These are phyloP conservation scores for Tausonia pullulans DNA, from an alignment of 1,284 basidiomycete genomes.

Conservation along the genomic window DNA sequence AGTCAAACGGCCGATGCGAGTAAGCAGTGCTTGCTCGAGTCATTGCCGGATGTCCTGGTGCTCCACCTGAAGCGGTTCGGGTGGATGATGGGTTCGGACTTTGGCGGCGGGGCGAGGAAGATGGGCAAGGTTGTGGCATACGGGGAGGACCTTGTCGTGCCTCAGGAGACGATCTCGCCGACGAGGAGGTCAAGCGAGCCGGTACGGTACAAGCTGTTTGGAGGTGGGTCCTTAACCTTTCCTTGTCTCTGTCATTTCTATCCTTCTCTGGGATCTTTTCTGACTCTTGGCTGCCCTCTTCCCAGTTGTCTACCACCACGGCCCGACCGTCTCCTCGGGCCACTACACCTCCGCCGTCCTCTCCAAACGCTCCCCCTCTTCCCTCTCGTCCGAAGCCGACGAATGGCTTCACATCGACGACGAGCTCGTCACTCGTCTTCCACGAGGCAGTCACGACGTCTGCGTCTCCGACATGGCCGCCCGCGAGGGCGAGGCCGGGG, in stretches of 20 bases:
- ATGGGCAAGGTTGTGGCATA: conserved; percentile 72
- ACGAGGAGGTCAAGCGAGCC: conserved; percentile 41
- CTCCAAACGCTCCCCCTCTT: conserved; percentile 41
- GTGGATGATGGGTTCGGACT: conserved; percentile 53
- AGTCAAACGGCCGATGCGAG: conserved; percentile 58
- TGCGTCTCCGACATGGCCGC: conserved; percentile 43
- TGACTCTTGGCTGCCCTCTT: neutral
- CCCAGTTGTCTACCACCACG: conserved; percentile 86
- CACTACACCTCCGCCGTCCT: conserved; percentile 92
- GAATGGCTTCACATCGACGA: conserved; percentile 89
- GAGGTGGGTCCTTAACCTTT: conserved; percentile 41
- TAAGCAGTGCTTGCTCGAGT: conserved; percentile 78
- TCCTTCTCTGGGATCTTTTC: conserved; percentile 15
- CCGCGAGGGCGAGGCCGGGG: conserved; percentile 44
- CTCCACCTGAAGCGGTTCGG: conserved; percentile 89
- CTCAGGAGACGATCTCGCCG: conserved; percentile 43
- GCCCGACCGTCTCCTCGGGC: conserved; percentile 76
- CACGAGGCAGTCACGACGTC: conserved; percentile 65
- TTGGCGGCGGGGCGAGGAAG: conserved; percentile 50
- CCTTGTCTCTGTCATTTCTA: neutral
- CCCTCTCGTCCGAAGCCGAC: conserved; percentile 40
- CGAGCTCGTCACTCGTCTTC: conserved; percentile 55
- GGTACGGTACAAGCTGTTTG: conserved; percentile 72
- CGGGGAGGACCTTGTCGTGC: conserved; percentile 64
- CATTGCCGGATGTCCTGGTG: conserved; percentile 72